Percentiles rank a stretch among this genome's conserved stretches.
phyloP scores from a whole-genome alignment of 2,329 filamentous ascomycete species.

The Pyrenophora graminea region DNA sequence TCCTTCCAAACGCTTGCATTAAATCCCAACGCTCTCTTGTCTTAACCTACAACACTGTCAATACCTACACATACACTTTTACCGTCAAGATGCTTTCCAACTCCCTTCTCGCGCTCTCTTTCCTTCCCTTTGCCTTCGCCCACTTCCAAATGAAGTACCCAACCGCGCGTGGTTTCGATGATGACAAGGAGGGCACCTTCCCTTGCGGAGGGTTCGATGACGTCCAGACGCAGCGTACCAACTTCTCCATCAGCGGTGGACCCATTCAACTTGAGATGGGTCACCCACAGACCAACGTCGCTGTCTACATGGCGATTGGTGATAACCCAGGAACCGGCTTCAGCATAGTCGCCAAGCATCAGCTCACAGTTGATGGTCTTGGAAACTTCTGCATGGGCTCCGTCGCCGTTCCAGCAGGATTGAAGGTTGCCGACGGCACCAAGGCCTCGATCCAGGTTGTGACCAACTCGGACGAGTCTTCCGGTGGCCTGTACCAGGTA shows the following conservation, averaged over 20 bases:
- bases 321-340: constrained; percentile 62
- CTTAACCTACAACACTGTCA: constrained; percentile 1
- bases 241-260: constrained; percentile 55
- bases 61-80: background rate
- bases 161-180: constrained; percentile 53
- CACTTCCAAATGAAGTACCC: constrained; percentile 63
- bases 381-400: constrained; percentile 69
- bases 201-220: constrained; percentile 58
- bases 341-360: constrained; percentile 68
- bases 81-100: constrained; percentile 38
- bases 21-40: background rate
- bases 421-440: constrained; percentile 63
- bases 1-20: background rate
- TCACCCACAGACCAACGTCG: constrained; percentile 57
- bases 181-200: constrained; percentile 52
- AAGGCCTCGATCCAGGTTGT: constrained; percentile 72
- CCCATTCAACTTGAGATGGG: constrained; percentile 58
- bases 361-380: constrained; percentile 63
- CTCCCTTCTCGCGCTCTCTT: constrained; percentile 45
- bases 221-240: constrained; percentile 51
- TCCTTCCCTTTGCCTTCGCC: constrained; percentile 54
- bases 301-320: constrained; percentile 59
- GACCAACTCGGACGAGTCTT: constrained; percentile 61
- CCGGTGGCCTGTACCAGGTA: constrained; percentile 66
- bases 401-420: constrained; percentile 57